Percentiles rank a stretch among this genome's conserved stretches.
phyloP scores from a whole-genome alignment of 2,329 filamentous ascomycete species.

The Lachnellula arida region DNA sequence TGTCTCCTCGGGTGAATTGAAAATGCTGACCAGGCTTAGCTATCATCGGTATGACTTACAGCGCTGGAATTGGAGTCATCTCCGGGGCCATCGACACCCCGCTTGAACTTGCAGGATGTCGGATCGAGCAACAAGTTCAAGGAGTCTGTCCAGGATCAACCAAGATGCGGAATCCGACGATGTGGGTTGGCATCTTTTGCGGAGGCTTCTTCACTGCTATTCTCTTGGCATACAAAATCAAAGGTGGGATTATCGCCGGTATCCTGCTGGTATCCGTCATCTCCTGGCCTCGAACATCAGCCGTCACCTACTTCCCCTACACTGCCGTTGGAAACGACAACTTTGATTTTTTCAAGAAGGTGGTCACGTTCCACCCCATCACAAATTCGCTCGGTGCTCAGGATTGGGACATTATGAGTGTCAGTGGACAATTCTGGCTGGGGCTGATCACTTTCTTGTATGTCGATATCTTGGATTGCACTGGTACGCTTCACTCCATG shows the following conservation, averaged over 20 bases:
- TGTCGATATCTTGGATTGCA: slow-evolving; percentile 81
- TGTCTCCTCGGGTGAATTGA: background rate
- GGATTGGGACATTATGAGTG: slow-evolving; percentile 59
- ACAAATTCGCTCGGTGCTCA: slow-evolving; percentile 62
- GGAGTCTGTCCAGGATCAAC: slow-evolving; percentile 56
- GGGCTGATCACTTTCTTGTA: slow-evolving; percentile 85
- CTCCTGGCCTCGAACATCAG: slow-evolving; percentile 73
- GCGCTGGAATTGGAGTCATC: slow-evolving; percentile 72
- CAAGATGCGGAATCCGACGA: slow-evolving; percentile 75
- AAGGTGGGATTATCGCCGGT: slow-evolving; percentile 76
- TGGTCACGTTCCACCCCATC: slow-evolving; percentile 78
- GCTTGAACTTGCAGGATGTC: slow-evolving; percentile 61
- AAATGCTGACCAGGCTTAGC: slow-evolving; percentile 27
- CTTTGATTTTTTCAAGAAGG: slow-evolving; percentile 83
- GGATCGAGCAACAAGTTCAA: slow-evolving; percentile 10
- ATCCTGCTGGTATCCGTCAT: slow-evolving; percentile 80
- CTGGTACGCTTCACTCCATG: slow-evolving; percentile 83
- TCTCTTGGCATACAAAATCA: slow-evolving; percentile 76
- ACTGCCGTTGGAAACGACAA: slow-evolving; percentile 59
- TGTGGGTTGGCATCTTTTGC: slow-evolving; percentile 86
- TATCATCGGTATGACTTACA: slow-evolving; percentile 69
- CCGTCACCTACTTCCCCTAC: slow-evolving; percentile 77
- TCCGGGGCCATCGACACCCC: slow-evolving; percentile 63
- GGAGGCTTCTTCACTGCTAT: slow-evolving; percentile 74
- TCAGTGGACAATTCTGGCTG: slow-evolving; percentile 69